Conservation (phyloP, 2,329 filamentous ascomycete genomes). For the Orbilia javanica region DNA sequence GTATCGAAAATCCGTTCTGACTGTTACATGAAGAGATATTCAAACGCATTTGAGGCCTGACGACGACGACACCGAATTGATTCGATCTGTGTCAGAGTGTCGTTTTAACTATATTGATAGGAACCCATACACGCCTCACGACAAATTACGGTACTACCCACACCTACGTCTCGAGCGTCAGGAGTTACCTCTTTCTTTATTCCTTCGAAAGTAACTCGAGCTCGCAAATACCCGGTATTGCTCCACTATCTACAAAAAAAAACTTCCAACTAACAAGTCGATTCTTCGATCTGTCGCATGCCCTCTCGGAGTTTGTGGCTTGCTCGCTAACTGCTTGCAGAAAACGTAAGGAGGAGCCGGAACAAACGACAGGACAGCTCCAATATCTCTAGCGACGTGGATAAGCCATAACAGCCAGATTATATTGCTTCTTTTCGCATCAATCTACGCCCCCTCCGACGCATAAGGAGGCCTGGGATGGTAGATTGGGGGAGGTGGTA, state of each 20-base stretch:
- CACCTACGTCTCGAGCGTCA: not conserved
- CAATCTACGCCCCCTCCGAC: constrained; percentile 34
- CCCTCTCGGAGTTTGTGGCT: constrained; percentile 51
- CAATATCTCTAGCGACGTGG: constrained; percentile 25
- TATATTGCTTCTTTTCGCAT: constrained; percentile 43
- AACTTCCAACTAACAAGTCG: not conserved
- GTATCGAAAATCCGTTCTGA: not conserved
- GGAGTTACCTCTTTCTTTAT: not conserved
- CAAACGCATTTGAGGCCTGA: constrained; percentile 33
- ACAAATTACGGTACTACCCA: not conserved
- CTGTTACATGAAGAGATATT: constrained; percentile 12
- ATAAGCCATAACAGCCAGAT: constrained; percentile 32
- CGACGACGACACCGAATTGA: constrained; percentile 4
- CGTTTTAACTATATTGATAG: constrained; percentile 55
- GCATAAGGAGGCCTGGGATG: constrained; percentile 40
- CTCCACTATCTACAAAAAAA: constrained; percentile 31
- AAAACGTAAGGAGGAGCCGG: constrained; percentile 14
- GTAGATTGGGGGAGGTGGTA: constrained; percentile 57
- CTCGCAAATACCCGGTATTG: constrained; percentile 15
- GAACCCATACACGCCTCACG: constrained; percentile 1
- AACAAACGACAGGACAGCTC: constrained; percentile 22
- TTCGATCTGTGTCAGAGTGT: constrained; percentile 37
- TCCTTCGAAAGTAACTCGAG: constrained; percentile 5
- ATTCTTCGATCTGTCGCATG: constrained; percentile 36
- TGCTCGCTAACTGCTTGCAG: constrained; percentile 45